Conservation (phyloP, 2,329 filamentous ascomycete genomes). For the Leptoxyphium fumago region DNA sequence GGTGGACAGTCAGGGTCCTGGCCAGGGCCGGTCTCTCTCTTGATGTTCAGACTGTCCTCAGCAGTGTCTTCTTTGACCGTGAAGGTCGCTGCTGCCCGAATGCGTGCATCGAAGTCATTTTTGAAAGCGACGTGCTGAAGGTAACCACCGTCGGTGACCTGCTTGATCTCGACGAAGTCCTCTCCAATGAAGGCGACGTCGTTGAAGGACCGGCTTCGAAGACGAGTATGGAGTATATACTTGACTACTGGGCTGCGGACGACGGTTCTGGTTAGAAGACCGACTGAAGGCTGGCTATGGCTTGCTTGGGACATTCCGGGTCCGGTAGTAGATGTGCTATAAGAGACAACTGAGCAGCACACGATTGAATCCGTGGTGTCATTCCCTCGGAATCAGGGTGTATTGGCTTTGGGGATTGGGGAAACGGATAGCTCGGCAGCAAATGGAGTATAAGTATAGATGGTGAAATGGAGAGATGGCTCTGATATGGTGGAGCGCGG, state of each 20-base stretch:
- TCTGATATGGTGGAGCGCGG: no score
- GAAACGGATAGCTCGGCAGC: no score
- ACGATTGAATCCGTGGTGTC: no score
- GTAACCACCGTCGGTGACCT: conserved; percentile 45
- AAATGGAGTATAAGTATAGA: no score
- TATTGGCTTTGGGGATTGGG: no score
- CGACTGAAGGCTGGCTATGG: conserved; percentile 28
- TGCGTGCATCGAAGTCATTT: conserved; percentile 61
- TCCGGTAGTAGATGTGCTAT: neutral
- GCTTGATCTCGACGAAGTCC: conserved; percentile 64
- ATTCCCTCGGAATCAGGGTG: no score
- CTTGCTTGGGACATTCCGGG: neutral
- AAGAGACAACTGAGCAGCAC: no score
- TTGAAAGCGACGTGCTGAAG: conserved; percentile 66
- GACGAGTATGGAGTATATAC: conserved; percentile 64
- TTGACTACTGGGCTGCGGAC: conserved; percentile 61
- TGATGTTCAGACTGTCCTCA: conserved; percentile 20
- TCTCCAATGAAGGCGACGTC: conserved; percentile 83
- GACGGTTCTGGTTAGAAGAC: conserved; percentile 65
- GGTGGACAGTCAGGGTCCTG: conserved; percentile 40
- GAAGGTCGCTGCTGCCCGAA: conserved; percentile 65
- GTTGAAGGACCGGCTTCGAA: conserved; percentile 55
- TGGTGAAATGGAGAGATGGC: no score
- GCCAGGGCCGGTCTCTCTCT: conserved; percentile 10
- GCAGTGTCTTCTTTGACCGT: conserved; percentile 28